Base-by-base conservation (phyloP, 2,329 filamentous ascomycete species). In the Phialocephala subalpina region DNA sequence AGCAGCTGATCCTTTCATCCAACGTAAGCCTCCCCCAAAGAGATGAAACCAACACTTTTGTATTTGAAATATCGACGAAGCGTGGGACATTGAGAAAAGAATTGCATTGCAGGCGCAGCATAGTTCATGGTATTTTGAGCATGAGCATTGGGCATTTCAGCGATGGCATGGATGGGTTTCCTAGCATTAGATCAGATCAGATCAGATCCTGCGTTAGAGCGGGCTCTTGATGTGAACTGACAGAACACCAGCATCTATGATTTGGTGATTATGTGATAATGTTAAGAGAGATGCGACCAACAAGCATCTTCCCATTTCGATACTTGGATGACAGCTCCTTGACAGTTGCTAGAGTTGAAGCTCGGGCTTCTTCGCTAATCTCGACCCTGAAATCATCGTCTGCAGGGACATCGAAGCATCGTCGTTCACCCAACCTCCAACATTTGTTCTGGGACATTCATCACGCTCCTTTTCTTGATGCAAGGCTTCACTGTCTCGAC, bases 1-100 rank as follows among this genome's bases (percentile, higher is more conserved):
- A 45, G 64, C 70, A 20, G 70, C 64, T 12, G 73, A 74, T 63
- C 73, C 73, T 35, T 74, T 74, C 47, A 73, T 74, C 36, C 66
- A 73, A 60, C 66, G 67, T 12, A 72, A 71, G 60, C 67, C 69
- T 29, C 59, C 64, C 12, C 52, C 62, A 60, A 67, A 69, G 58
- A 63, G 63, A 52, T 53, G 29, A 52, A 33, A 16, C 5, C 4
- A 35, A 62, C 64, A 27, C 27, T 33, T n/a, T 16, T 33, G 25
- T 8, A 55, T 36, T 36, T 16, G 3, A 25, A 33, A 27, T 20
- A 22, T 57, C 22, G 16, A 40, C 9, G 33, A 29, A 35, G 55
- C 35, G 3, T 57, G 55, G 55, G 55, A 57, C 11, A 57, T 27
- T 38, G 4, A 11, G 14, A 11, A 49, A 18, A 25, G 52, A 18